Evolutionary conservation across 345 rosid species (phyloP).

Genomic region (Turnera subulata): DNA sequence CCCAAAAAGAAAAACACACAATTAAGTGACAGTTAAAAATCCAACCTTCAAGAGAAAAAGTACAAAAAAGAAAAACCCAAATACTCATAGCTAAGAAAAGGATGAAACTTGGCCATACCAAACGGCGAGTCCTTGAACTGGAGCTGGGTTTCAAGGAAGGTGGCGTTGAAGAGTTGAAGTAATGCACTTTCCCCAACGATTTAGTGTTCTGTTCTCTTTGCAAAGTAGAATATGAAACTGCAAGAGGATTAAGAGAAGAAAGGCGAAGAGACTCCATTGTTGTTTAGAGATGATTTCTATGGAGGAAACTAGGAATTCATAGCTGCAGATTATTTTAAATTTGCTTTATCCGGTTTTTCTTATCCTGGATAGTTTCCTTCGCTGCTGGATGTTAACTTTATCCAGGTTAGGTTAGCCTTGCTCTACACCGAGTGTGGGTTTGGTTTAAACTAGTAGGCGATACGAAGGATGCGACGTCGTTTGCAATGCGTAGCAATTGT

Average conservation of each 20-base stretch:
- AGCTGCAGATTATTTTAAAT: neutral
- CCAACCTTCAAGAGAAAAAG: neutral
- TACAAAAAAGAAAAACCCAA: neutral
- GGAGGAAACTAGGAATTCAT: neutral
- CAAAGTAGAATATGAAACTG: constrained; percentile 11
- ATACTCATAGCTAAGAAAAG: constrained; percentile 10
- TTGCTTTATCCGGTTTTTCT: neutral
- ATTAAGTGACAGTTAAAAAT: neutral
- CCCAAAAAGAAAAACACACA: constrained; percentile 6
- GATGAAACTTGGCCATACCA: constrained; percentile 18
- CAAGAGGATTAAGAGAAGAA: constrained; percentile 28
- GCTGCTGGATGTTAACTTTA: neutral
- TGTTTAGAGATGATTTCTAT: neutral
- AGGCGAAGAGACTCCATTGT: constrained; percentile 44
- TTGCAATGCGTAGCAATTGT: too few relatives aligned
- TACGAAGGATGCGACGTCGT: neutral
- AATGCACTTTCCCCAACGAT: constrained; percentile 14
- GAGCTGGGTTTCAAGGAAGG: constrained; percentile 16
- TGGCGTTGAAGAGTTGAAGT: constrained; percentile 18
- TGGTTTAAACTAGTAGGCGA: neutral
- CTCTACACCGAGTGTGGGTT: neutral
- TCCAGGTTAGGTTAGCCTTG: neutral
- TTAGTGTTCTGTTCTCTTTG: constrained; percentile 8
- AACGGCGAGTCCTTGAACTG: constrained; percentile 12
- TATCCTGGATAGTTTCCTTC: neutral